Base-by-base conservation (phyloP, 768 basidiomycete genomes). In the Nidularia sp. region DNA sequence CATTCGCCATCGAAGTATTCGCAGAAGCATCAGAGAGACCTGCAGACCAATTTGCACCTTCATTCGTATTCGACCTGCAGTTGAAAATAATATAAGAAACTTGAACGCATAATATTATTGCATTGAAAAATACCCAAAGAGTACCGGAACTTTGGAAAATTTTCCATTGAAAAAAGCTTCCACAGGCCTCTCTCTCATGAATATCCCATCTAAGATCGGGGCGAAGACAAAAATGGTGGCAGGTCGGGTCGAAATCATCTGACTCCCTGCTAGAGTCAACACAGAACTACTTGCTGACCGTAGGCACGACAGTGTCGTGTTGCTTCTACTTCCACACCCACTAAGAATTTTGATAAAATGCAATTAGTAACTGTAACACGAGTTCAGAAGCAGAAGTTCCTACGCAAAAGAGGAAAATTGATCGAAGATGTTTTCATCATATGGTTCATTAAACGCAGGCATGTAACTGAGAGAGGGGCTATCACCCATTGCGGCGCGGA, bases 401-500 rank as follows among this genome's bases (percentile, higher is more conserved):
- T 56, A 76, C 75, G 67, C 71, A 48, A 70, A 60, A 25, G 57
- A 50, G 13, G 64, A 60, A 51, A 71, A 74, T 54, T 73, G 63
- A 0, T 62, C 50, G 34, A 69, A 76, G 4, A 75, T 61, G 32
- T 52, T 62, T 48, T 72, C 64, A 31, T 65, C 62, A 53, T 72
- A 75, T 1, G 66, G 34, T 47, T 66, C 67, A 39, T 62, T 58
- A 56, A 65, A 71, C 3, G 57, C 44, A 1, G 74, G 71, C 45
- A 66, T 57, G 51, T 63, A 72, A 55, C 61, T 69, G n/a, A 72
- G 57, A 3, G 75, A 71, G 3, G 75, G 72, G 49, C 74, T 75
- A 54, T 75, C 74, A 5, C 70, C 75, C 67, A 76, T 75, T 5
- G 70, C 71, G 12, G 69, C 69, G 8, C 60, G 66, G 59, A 76